Evolutionary conservation across 2,329 filamentous ascomycete genomes (phyloP), one percentile per base, ranked within the genome.

Genomic region (Bipolaris bicolor): DNA sequence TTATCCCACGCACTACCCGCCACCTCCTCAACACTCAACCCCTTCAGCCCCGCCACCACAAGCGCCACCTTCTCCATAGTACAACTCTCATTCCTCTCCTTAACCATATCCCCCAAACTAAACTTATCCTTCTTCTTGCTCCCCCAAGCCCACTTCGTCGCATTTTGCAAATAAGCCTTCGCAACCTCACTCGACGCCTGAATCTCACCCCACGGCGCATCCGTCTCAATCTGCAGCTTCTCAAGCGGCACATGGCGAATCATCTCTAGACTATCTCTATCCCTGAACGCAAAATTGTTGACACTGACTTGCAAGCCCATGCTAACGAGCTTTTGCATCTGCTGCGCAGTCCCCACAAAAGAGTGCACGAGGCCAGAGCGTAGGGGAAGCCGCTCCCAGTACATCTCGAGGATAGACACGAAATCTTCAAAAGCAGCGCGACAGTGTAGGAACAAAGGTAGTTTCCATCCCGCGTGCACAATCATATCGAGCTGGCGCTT

Each of bases 61-160:
- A 77, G 70, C 0, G 80, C 82, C 33, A 84, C 81, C 44, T 77
- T 70, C 39, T 78, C 78, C 11, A 84, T 81, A 0, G 68, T 70
- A 59, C 81, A 83, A 46, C 81, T 83, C 63, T 84, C 82, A 58
- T 84, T 83, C 39, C 81, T 69, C 55, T 80, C 79, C 61, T 84
- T 84, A 1, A 84, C 75, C 80, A 83, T 82, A 31, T 71, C 70
- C 0, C 75, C 77, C 7, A 60, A 34, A 46, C 79, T 74, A 60
- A 81, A 84, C 62, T 81, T 83, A 43, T 83, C 80, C 59, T 76
- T 79, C 70, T 84, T 84, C 73, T 81, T 81, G 7, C 74, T 77
- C 15, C 67, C 60, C 4, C 52, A 55, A n/a, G 79, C 78, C 44
- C 81, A 53, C 5, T 74, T 64, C 6, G 67, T 67, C 10, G 77